Evolutionary conservation across 2,329 filamentous ascomycete genomes (phyloP).

Genomic region (Sarocladiaceae sp.): DNA sequence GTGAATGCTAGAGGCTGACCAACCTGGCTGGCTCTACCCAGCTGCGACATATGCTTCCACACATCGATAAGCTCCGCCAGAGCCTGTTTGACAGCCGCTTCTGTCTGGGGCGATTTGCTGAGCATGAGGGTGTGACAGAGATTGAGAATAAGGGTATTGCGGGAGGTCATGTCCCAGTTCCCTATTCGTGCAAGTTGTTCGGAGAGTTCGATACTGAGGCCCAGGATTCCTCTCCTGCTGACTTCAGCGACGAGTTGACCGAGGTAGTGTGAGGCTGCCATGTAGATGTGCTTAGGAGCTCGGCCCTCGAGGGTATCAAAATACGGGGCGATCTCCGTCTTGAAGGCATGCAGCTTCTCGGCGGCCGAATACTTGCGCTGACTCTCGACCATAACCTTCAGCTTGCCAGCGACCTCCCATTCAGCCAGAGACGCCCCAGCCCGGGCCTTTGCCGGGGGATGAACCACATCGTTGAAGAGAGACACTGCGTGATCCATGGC

Average conservation of each 20-base stretch:
- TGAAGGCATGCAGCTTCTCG: constrained; percentile 21
- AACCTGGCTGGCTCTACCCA: constrained; percentile 24
- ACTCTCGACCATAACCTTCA: constrained; percentile 21
- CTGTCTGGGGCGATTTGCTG: neutral
- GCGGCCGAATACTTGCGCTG: constrained; percentile 6
- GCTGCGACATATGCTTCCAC: constrained; percentile 33
- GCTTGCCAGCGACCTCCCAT: constrained; percentile 24
- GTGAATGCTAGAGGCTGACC: constrained; percentile 20
- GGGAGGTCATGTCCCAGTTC: constrained; percentile 20
- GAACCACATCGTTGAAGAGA: constrained; percentile 32
- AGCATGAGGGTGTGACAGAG: constrained; percentile 22
- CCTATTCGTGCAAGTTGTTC: constrained; percentile 21
- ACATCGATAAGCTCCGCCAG: constrained; percentile 26
- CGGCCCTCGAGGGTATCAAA: constrained; percentile 21
- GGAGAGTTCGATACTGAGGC: constrained; percentile 20
- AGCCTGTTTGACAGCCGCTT: neutral
- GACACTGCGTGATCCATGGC: constrained; percentile 19
- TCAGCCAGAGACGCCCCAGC: constrained; percentile 15
- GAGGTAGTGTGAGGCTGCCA: constrained; percentile 19
- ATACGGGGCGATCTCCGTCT: constrained; percentile 25
- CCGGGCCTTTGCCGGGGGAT: constrained; percentile 9
- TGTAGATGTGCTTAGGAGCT: constrained; percentile 24
- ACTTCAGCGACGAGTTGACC: constrained; percentile 15
- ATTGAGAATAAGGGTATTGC: constrained; percentile 27
- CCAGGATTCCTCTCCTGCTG: constrained; percentile 13